phyloP scores from a whole-genome alignment of 306 rosid genomes.

The Citrullus colocynthis region DNA sequence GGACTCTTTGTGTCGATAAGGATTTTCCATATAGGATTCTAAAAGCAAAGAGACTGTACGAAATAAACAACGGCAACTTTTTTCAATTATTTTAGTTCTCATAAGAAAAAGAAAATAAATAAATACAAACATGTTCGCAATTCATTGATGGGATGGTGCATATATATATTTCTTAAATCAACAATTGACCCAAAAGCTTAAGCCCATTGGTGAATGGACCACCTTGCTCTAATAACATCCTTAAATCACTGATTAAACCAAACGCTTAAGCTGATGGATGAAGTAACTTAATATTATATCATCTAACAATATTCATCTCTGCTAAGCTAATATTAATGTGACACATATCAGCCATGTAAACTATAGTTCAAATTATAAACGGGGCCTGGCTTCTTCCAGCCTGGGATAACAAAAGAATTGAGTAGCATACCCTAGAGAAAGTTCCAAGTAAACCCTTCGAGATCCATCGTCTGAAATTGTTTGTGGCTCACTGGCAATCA shows the following conservation, averaged over 20 bases:
- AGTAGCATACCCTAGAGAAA: conserved; percentile 74
- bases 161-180: background rate
- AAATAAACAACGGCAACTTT: background rate
- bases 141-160: background rate
- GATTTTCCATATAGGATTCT: background rate
- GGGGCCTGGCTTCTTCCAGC: background rate
- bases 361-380: background rate
- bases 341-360: background rate
- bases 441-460: conserved; percentile 66
- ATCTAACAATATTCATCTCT: background rate
- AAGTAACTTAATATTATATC: too few relatives aligned
- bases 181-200: too few relatives aligned
- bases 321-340: background rate
- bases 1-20: background rate
- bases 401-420: background rate
- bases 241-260: too few relatives aligned
- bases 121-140: background rate
- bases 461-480: conserved; percentile 24
- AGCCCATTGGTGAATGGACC: too few relatives aligned
- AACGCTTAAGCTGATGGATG: too few relatives aligned
- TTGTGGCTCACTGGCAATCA: conserved; percentile 35
- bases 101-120: background rate
- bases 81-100: background rate
- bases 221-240: too few relatives aligned
- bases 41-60: background rate